Evolutionary conservation across 2,329 filamentous ascomycete species (phyloP).

Genomic region (Endoconidiophora laricicola): DNA sequence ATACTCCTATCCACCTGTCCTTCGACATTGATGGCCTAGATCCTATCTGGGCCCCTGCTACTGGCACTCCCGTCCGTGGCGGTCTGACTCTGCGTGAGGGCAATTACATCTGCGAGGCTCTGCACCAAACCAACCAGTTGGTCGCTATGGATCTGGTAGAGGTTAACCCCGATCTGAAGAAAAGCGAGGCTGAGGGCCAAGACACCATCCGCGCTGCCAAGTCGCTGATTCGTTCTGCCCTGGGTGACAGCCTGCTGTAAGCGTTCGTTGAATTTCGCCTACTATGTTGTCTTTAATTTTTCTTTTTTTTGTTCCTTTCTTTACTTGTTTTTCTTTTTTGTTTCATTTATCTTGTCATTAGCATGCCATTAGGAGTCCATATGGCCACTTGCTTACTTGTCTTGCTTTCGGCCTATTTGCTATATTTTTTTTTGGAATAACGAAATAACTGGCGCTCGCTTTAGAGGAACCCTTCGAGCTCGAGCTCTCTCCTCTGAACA

Average conservation of each 20-base stretch:
- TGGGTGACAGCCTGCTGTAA: slow-evolving; percentile 78
- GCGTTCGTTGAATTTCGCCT: background rate
- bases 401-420: slow-evolving; percentile 10
- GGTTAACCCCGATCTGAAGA: slow-evolving; percentile 58
- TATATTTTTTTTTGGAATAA: slow-evolving; percentile 8
- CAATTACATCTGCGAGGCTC: slow-evolving; percentile 85
- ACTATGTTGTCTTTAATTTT: background rate
- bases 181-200: slow-evolving; percentile 40
- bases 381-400: background rate
- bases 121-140: slow-evolving; percentile 63
- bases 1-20: slow-evolving; percentile 91
- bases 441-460: slow-evolving; percentile 10
- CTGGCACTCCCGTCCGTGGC: slow-evolving; percentile 84
- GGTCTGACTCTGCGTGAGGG: slow-evolving; percentile 88
- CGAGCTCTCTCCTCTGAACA: background rate
- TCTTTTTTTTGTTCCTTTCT: background rate
- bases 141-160: slow-evolving; percentile 71
- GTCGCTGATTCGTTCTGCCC: slow-evolving; percentile 75
- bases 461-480: background rate
- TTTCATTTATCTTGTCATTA: background rate
- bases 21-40: slow-evolving; percentile 96
- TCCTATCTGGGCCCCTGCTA: slow-evolving; percentile 90
- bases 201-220: slow-evolving; percentile 86
- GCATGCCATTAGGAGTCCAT: background rate
- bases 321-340: background rate